Evolutionary conservation across 345 rosid species (phyloP), one percentile per base, ranked within the genome.

Genomic region (Euphorbia lathyris): DNA sequence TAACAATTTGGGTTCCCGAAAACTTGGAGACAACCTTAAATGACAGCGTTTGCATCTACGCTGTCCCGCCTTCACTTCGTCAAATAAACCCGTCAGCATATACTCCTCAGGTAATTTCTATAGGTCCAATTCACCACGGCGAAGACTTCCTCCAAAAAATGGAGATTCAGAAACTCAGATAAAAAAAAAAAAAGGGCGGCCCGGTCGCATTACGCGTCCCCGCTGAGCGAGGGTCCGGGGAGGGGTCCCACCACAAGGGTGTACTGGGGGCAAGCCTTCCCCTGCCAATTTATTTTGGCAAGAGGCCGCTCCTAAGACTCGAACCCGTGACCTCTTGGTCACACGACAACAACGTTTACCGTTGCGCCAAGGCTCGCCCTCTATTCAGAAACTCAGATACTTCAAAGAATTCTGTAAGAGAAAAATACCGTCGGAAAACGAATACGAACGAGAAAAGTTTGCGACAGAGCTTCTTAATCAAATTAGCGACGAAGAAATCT

Each of bases 31-130:
- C 71, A 7, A 55, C 34, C 51, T 53, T 67, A 2, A 34, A 8
- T 1, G 23, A 4, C 4, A 13, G 13, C 0, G 0, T 53, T 6
- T 67, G 71, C 42, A 67, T 67, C 36, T 55, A 67, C 23, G 22
- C 7, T 9, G 62, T 56, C 6, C 62, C 71, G 6, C 30, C 70
- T 34, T 13, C 34, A 34, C 22, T 66, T 34, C 47, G 59, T 58
- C 7, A 66, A 7, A 50, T 36, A 16, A 51, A 66, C 13, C 19
- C 7, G 17, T 40, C n/a, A 16, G 55, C 56, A 38, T 68, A 68
- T 36, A 57, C 72, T 68, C 71, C 71, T 52, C 63, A n/a, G 40
- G 25, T 68, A 57, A 58, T 68, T 6, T 68, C 72, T 22, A 68
- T 68, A 25, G 64, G 72, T 2, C 72, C 72, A 38, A 36, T 68